phyloP scores from a whole-genome alignment of 148 eudicot species.

The Rhododendron vialii region DNA sequence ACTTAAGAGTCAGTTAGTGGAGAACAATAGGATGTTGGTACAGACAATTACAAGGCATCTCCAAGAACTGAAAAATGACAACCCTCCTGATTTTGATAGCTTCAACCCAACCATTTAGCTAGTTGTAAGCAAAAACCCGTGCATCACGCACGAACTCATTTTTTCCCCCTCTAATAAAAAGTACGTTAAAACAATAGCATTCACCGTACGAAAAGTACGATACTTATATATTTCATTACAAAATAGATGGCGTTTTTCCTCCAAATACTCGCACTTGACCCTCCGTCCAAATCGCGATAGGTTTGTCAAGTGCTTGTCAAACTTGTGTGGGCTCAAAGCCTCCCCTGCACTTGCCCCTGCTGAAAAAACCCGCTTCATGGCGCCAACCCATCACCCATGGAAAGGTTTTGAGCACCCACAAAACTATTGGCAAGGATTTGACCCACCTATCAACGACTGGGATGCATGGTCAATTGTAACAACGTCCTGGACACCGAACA shows the following conservation, averaged over 20 bases:
- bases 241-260: background rate
- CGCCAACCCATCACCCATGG: too few relatives aligned
- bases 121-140: background rate
- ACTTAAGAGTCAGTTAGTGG: background rate
- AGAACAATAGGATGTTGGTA: background rate
- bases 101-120: background rate
- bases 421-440: too few relatives aligned
- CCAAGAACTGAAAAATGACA: slow-evolving; percentile 11
- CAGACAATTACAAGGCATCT: slow-evolving; percentile 9
- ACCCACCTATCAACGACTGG: too few relatives aligned
- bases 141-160: background rate
- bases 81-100: background rate
- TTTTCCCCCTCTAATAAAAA: background rate
- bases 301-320: background rate
- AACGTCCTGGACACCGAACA: background rate
- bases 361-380: background rate
- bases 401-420: too few relatives aligned
- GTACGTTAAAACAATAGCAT: background rate
- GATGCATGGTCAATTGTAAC: background rate
- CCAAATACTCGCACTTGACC: background rate
- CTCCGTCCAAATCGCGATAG: background rate
- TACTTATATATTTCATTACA: background rate
- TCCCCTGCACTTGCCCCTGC: background rate
- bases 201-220: background rate
- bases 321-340: background rate